Conservation (phyloP, 768 basidiomycete genomes). For the Tylopilus plumbeoviolaceoides region DNA sequence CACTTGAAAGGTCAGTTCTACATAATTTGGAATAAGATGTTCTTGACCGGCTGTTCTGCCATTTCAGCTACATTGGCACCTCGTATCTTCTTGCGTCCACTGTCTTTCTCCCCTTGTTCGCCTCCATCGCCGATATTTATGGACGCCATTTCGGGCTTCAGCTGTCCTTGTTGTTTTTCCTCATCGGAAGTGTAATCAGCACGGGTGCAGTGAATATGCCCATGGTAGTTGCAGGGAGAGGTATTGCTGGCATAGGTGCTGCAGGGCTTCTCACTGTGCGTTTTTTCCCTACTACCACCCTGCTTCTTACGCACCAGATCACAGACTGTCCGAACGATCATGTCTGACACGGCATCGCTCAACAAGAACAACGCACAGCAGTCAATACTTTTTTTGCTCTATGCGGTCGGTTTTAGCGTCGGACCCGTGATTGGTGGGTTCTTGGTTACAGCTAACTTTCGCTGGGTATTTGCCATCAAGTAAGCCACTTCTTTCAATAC, state of each 20-base stretch:
- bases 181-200: constrained; percentile 34
- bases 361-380: constrained; percentile 42
- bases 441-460: constrained; percentile 38
- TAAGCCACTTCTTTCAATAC: constrained; percentile 15
- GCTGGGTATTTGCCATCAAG: constrained; percentile 59
- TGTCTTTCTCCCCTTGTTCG: constrained; percentile 50
- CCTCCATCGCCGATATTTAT: constrained; percentile 46
- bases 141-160: constrained; percentile 48
- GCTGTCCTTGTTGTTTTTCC: constrained; percentile 41
- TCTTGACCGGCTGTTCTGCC: neutral
- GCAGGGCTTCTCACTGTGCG: constrained; percentile 38
- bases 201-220: no score
- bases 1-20: constrained; percentile 22
- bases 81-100: constrained; percentile 48
- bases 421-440: constrained; percentile 44
- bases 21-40: neutral
- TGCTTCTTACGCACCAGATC: no score
- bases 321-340: no score
- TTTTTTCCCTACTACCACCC: neutral
- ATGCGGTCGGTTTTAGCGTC: constrained; percentile 37
- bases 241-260: constrained; percentile 5
- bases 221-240: no score
- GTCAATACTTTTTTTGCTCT: constrained; percentile 40
- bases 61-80: constrained; percentile 44
- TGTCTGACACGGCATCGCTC: constrained; percentile 42